Percentiles rank a stretch among this genome's conserved stretches.
Evolutionary conservation across 352 stramenopile genomes (phyloP).

Genomic region (Paralagenidium karlingii): DNA sequence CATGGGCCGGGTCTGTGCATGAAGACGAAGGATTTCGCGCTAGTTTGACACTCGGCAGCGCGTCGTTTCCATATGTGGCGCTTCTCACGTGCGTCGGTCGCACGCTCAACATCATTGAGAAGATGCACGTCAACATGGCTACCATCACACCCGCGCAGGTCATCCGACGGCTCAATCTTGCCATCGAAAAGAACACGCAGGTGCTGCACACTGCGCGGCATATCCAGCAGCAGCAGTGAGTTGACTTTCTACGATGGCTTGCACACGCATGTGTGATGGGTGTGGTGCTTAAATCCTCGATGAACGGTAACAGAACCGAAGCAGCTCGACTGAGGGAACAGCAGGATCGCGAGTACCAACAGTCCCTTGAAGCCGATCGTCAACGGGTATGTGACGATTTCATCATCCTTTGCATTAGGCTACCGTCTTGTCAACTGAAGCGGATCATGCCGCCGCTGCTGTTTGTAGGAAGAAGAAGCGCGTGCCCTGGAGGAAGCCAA

Average conservation of each 20-base stretch:
- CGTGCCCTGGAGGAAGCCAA: conserved; percentile 1
- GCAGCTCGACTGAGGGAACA: conserved; percentile 82
- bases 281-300: not conserved
- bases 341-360: conserved; percentile 89
- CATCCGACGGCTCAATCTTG: conserved; percentile 39
- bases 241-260: not conserved
- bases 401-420: not conserved
- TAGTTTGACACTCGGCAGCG: conserved; percentile 70
- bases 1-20: conserved; percentile 72
- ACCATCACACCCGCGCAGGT: conserved; percentile 42
- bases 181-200: conserved; percentile 63
- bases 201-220: conserved; percentile 54
- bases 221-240: conserved; percentile 45
- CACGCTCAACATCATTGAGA: conserved; percentile 73
- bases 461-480: not conserved
- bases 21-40: conserved; percentile 69
- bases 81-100: conserved; percentile 68
- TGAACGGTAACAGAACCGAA: conserved; percentile 30
- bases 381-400: conserved; percentile 25
- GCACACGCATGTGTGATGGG: not conserved
- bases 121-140: conserved; percentile 25
- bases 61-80: conserved; percentile 67
- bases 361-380: conserved; percentile 86
- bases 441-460: not conserved
- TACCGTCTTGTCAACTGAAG: not conserved